phyloP scores from a whole-genome alignment of 805 yeast genomes.

The Kurtzmaniella cleridarum region DNA sequence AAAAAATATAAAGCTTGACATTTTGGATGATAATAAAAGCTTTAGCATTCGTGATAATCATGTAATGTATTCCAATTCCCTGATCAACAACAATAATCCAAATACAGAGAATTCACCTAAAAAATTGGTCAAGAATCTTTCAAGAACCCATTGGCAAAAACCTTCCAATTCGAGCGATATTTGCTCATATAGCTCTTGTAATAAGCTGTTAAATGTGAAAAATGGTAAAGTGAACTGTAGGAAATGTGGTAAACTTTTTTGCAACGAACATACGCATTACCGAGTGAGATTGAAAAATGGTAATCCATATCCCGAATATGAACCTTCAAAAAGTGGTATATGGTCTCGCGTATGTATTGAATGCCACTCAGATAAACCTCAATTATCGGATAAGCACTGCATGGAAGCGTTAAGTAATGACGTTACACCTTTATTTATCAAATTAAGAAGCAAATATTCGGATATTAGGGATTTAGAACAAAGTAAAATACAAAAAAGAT shows the following conservation, averaged over 20 bases:
- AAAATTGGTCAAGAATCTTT: neutral
- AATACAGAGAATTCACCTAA: neutral
- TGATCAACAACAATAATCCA: neutral
- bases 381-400: constrained; percentile 43
- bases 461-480: constrained; percentile 49
- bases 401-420: constrained; percentile 33
- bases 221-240: constrained; percentile 66
- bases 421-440: constrained; percentile 36
- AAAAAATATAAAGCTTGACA: constrained; percentile 42
- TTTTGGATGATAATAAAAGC: constrained; percentile 40
- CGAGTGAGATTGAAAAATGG: constrained; percentile 49
- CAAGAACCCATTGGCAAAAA: constrained; percentile 55
- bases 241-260: constrained; percentile 68
- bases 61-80: neutral
- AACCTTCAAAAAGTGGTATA: constrained; percentile 36
- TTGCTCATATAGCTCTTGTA: constrained; percentile 41
- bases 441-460: constrained; percentile 34
- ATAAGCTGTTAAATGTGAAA: constrained; percentile 39
- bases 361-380: constrained; percentile 57
- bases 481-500: constrained; percentile 57
- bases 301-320: constrained; percentile 16
- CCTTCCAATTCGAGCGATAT: constrained; percentile 32
- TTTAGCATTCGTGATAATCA: constrained; percentile 26
- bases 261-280: constrained; percentile 58
- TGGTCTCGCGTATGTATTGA: constrained; percentile 67